Percentiles rank a stretch among this genome's conserved stretches.
These are phyloP conservation scores for Ramaria sp. DNA, from an alignment of 768 basidiomycete species.

Conservation along the genomic window DNA sequence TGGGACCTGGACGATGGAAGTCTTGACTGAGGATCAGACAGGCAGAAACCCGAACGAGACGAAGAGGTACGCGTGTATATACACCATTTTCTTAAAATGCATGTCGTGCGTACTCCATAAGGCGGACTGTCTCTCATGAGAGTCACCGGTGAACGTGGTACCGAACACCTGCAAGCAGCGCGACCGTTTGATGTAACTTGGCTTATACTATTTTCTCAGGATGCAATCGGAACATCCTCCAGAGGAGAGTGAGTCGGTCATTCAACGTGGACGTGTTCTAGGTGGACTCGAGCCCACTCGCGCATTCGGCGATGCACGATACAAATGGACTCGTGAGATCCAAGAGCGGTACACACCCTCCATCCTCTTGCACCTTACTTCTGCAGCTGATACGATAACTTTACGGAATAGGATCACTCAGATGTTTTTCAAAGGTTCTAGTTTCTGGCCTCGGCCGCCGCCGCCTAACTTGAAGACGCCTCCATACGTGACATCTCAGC, in stretches of 20 bases:
- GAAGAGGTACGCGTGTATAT: constrained; percentile 45
- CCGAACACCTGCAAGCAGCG: too few species aligned
- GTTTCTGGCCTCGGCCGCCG: constrained; percentile 43
- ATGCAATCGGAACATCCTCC: constrained; percentile 76
- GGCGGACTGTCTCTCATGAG: not conserved
- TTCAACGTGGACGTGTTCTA: constrained; percentile 71
- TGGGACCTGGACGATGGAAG: constrained; percentile 84
- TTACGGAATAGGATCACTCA: constrained; percentile 38
- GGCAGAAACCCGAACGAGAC: constrained; percentile 83
- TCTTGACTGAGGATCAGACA: constrained; percentile 94
- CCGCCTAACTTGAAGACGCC: constrained; percentile 69
- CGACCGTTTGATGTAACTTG: too few species aligned
- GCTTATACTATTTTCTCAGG: constrained; percentile 25
- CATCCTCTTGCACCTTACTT: not conserved
- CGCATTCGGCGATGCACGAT: constrained; percentile 82
- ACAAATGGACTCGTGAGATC: constrained; percentile 72
- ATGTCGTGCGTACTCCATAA: not conserved
- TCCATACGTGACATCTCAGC: constrained; percentile 82
- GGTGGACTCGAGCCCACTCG: constrained; percentile 82
- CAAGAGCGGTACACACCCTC: constrained; percentile 50
- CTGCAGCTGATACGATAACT: not conserved
- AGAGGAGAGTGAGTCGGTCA: constrained; percentile 61
- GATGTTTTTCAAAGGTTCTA: constrained; percentile 57
- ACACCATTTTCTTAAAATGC: not conserved
- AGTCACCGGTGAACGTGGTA: not conserved